Percentiles rank a stretch among this genome's conserved stretches.
phyloP scores from a whole-genome alignment of 2,329 filamentous ascomycete species.

The Claviceps humidiphila region DNA sequence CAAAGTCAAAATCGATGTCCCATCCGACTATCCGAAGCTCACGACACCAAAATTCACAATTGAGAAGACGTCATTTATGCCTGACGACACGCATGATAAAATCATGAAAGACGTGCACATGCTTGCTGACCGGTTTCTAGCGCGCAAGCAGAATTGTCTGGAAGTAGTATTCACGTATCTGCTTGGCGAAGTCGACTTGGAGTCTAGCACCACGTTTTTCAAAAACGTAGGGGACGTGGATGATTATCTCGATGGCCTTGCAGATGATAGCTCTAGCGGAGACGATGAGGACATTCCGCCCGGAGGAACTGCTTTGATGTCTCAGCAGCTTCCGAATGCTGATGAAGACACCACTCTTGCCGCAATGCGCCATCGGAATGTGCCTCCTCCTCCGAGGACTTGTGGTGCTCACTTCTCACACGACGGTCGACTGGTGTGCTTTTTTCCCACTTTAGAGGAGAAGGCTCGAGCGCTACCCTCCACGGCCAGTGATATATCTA shows the following conservation, averaged over 20 bases:
- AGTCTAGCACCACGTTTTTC: conserved; percentile 47
- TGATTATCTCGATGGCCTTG: conserved; percentile 40
- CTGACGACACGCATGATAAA: conserved; percentile 36
- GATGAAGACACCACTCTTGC: conserved; percentile 41
- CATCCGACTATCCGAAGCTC: conserved; percentile 42
- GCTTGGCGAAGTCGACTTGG: conserved; percentile 48
- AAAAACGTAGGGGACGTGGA: conserved; percentile 52
- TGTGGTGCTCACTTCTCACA: conserved; percentile 50
- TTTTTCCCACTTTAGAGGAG: conserved; percentile 56
- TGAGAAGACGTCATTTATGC: conserved; percentile 50
- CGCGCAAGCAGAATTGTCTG: conserved; percentile 47
- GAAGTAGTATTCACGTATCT: conserved; percentile 50
- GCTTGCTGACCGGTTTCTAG: conserved; percentile 41
- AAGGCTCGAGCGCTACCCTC: conserved; percentile 39
- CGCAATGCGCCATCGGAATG: conserved; percentile 35
- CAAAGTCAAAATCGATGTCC: conserved; percentile 48
- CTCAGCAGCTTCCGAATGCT: conserved; percentile 44
- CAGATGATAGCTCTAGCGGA: conserved; percentile 73
- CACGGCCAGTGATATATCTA: conserved; percentile 29
- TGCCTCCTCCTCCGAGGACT: conserved; percentile 42
- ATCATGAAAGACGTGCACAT: conserved; percentile 43
- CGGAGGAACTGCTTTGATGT: conserved; percentile 44
- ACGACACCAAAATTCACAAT: conserved; percentile 46
- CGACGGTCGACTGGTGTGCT: conserved; percentile 51
- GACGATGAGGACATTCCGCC: conserved; percentile 49